Evolutionary conservation across 2,329 filamentous ascomycete species (phyloP).

Genomic region (Penicillium capsulatum): DNA sequence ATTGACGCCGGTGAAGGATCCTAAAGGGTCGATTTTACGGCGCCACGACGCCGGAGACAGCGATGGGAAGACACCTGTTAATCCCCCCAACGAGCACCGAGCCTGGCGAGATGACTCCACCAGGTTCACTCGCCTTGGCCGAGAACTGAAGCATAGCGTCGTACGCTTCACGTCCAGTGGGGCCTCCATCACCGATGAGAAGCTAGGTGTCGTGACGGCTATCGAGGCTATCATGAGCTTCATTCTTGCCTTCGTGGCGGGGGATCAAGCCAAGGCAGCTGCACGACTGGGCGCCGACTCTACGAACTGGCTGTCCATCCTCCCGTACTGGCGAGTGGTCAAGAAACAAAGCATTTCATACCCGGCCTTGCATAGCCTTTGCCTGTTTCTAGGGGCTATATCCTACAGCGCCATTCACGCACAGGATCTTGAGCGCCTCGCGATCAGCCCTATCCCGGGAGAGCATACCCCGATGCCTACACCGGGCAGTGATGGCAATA

Average conservation of each 20-base stretch:
- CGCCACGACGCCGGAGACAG: slow-evolving; percentile 39
- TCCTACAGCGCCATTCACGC: slow-evolving; percentile 45
- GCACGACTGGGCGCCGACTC: slow-evolving; percentile 38
- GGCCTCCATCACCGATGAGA: slow-evolving; percentile 31
- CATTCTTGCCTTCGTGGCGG: slow-evolving; percentile 45
- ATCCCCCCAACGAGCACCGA: slow-evolving; percentile 34
- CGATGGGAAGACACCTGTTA: slow-evolving; percentile 40
- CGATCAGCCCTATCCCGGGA: slow-evolving; percentile 37
- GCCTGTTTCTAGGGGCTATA: slow-evolving; percentile 44
- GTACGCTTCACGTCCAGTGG: slow-evolving; percentile 32
- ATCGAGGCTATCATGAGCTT: slow-evolving; percentile 48
- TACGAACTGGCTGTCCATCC: slow-evolving; percentile 45
- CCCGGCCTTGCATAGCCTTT: slow-evolving; percentile 43
- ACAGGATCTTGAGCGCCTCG: slow-evolving; percentile 44
- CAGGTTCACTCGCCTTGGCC: slow-evolving; percentile 42
- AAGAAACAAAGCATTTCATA: slow-evolving; percentile 37
- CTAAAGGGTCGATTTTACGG: slow-evolving; percentile 36
- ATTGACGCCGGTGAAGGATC: slow-evolving; percentile 43
- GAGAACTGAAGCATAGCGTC: slow-evolving; percentile 46
- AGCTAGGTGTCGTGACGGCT: slow-evolving; percentile 37
- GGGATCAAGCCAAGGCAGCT: slow-evolving; percentile 38
- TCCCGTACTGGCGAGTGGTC: slow-evolving; percentile 47
- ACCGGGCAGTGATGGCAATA: slow-evolving; percentile 42
- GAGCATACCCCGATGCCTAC: slow-evolving; percentile 41
- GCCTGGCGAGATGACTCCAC: slow-evolving; percentile 43